Evolutionary conservation across 1,139 yeast genomes (phyloP).

Genomic region (Citeromyces siamensis): DNA sequence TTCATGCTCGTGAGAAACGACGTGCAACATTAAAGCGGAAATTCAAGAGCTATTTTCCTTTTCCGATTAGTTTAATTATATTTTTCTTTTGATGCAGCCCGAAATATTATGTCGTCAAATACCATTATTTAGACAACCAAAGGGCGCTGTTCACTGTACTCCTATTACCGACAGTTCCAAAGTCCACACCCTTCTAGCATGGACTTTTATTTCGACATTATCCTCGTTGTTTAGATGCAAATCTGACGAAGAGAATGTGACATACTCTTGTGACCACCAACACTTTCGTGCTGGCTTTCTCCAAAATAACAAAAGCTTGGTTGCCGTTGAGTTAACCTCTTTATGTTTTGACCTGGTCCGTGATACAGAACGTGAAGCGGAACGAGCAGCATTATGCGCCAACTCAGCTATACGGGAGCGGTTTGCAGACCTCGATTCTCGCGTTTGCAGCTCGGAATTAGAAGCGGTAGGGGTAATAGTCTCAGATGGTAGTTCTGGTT

Average conservation of each 20-base stretch:
- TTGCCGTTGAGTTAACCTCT: slow-evolving; percentile 30
- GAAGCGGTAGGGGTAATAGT: slow-evolving; percentile 15
- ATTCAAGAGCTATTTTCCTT: too few species aligned
- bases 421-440: slow-evolving; percentile 13
- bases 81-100: too few species aligned
- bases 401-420: slow-evolving; percentile 34
- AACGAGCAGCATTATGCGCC: slow-evolving; percentile 30
- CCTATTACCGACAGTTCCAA: slow-evolving; percentile 58
- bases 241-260: slow-evolving; percentile 33
- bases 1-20: too few species aligned
- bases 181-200: slow-evolving; percentile 78
- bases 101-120: too few species aligned
- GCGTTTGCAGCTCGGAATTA: neutral
- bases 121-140: too few species aligned
- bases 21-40: too few species aligned
- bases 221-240: slow-evolving; percentile 15
- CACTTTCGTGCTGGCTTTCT: slow-evolving; percentile 97
- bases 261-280: slow-evolving; percentile 86
- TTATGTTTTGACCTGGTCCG: slow-evolving; percentile 33
- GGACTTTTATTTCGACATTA: slow-evolving; percentile 34
- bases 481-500: slow-evolving; percentile 25
- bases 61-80: too few species aligned
- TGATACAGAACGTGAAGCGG: slow-evolving; percentile 33
- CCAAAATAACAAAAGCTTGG: slow-evolving; percentile 87
- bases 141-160: slow-evolving; percentile 36